These are phyloP conservation scores for Phytophthora capsici DNA, from an alignment of 352 stramenopile genomes.

Conservation along the genomic window DNA sequence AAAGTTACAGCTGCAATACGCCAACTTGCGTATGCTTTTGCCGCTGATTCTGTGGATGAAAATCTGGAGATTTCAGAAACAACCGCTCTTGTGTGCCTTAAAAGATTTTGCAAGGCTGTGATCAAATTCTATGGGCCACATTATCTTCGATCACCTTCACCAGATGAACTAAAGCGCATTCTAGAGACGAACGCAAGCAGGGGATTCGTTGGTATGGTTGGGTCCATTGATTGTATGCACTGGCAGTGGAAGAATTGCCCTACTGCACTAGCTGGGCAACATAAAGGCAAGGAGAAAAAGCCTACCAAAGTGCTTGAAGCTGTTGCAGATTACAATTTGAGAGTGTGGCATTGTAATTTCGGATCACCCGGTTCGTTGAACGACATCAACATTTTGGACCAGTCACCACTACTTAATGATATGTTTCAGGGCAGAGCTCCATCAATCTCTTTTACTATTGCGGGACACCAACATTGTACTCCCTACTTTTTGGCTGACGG, in stretches of 20 bases:
- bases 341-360: conserved; percentile 32
- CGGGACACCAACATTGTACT: too few species aligned
- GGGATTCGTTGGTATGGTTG: conserved; percentile 8
- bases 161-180: not conserved
- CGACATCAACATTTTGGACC: conserved; percentile 27
- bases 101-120: not conserved
- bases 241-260: conserved; percentile 9
- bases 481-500: too few species aligned
- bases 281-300: conserved; percentile 22
- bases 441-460: not conserved
- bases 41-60: not conserved
- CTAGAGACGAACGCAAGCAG: not conserved
- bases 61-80: not conserved
- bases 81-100: not conserved
- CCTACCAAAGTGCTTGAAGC: conserved; percentile 20
- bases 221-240: conserved; percentile 10
- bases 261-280: not conserved
- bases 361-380: conserved; percentile 20
- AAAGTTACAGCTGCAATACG: conserved; percentile 1
- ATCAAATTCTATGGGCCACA: not conserved
- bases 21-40: not conserved
- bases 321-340: conserved; percentile 15
- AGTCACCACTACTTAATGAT: conserved; percentile 16
- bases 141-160: not conserved
- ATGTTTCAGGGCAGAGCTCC: not conserved